phyloP scores from a whole-genome alignment of 257 asterid genomes.

The Capsicum chinense region DNA sequence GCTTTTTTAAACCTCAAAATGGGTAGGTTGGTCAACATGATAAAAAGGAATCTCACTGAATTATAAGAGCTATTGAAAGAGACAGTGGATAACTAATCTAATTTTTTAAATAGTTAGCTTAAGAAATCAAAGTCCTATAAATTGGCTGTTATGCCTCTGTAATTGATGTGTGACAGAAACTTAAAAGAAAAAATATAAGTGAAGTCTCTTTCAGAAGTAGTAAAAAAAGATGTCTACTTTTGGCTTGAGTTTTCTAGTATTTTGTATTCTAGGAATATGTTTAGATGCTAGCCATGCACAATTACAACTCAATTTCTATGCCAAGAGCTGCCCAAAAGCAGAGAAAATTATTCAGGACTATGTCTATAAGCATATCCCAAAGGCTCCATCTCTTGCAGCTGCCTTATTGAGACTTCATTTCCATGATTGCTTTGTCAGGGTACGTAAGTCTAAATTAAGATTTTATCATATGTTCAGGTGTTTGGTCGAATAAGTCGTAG shows the following conservation, averaged over 20 bases:
- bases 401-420: conserved; percentile 44
- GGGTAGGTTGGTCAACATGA: background rate
- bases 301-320: background rate
- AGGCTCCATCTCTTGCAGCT: conserved; percentile 37
- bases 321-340: conserved; percentile 21
- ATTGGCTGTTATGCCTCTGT: background rate
- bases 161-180: background rate
- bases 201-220: background rate
- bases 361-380: background rate
- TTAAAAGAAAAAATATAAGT: background rate
- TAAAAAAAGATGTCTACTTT: background rate
- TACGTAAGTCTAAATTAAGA: conserved; percentile 15
- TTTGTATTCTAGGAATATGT: background rate
- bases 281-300: background rate
- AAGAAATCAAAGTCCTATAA: background rate
- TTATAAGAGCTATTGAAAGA: background rate
- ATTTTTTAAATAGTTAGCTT: background rate
- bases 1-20: background rate
- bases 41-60: conserved; percentile 8
- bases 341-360: conserved; percentile 31
- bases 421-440: conserved; percentile 47
- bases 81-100: background rate
- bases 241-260: background rate
- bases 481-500: background rate
- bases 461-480: background rate